A percentile compares a stretch with the other conserved stretches of the same genome.
Evolutionary conservation across 257 asterid species (phyloP).

Genomic region (Misopates orontium): DNA sequence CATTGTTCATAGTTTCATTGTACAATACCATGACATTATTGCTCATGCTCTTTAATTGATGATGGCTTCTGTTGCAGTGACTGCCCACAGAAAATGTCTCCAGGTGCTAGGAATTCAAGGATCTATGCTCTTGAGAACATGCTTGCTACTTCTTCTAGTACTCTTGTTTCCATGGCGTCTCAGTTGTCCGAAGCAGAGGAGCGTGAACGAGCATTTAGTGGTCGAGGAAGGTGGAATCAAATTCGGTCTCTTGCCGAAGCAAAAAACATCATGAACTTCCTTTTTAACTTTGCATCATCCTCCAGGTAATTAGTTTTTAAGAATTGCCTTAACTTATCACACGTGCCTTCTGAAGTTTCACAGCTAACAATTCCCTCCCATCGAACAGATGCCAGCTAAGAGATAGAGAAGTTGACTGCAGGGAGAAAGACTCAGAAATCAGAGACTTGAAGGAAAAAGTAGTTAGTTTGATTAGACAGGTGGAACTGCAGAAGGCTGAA

Average conservation of each 20-base stretch:
- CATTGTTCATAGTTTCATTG: not conserved
- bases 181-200: constrained; percentile 98
- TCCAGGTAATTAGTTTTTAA: constrained; percentile 56
- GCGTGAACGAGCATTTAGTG: constrained; percentile 91
- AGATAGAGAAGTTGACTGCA: constrained; percentile 80
- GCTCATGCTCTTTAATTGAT: constrained; percentile 11
- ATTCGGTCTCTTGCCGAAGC: constrained; percentile 89
- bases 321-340: constrained; percentile 10
- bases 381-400: constrained; percentile 64
- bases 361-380: constrained; percentile 15
- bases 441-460: constrained; percentile 87
- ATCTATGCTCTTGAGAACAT: constrained; percentile 88
- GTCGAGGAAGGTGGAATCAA: constrained; percentile 95
- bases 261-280: constrained; percentile 77
- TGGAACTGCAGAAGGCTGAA: constrained; percentile 72
- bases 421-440: constrained; percentile 86
- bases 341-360: constrained; percentile 13
- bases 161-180: constrained; percentile 94
- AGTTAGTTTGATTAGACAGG: constrained; percentile 62
- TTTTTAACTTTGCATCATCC: constrained; percentile 74
- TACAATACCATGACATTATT: not conserved
- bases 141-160: constrained; percentile 89
- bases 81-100: constrained; percentile 71
- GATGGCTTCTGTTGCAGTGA: constrained; percentile 44
- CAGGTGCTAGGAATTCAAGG: constrained; percentile 95